phyloP scores from a whole-genome alignment of 148 eudicot species.

The Rhododendron ferrugineum region DNA sequence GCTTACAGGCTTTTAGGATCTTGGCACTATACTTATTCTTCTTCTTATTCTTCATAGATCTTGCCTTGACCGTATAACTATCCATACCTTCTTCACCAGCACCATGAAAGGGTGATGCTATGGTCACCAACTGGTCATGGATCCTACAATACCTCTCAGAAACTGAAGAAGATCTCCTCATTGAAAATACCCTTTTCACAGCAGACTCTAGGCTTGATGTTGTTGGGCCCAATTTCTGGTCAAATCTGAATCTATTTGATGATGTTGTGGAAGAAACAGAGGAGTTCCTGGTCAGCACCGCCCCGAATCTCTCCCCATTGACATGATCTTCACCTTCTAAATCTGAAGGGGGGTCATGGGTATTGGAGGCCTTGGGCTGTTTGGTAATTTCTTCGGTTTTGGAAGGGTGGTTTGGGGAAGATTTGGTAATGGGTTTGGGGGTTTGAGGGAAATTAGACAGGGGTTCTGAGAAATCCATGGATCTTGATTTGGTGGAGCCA shows the following conservation, averaged over 20 bases:
- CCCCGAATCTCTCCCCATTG: constrained; percentile 5
- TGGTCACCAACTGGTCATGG: constrained; percentile 30
- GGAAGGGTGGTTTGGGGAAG: constrained; percentile 5
- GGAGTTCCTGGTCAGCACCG: constrained; percentile 19
- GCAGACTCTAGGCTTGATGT: constrained; percentile 17
- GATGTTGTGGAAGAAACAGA: constrained; percentile 20
- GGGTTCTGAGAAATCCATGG: constrained; percentile 27
- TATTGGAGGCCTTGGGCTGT: background rate
- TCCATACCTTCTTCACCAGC: constrained; percentile 7
- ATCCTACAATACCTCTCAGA: constrained; percentile 41
- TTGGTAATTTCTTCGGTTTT: constrained; percentile 4
- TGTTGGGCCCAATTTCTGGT: constrained; percentile 9
- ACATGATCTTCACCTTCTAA: constrained; percentile 10
- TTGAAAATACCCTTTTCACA: constrained; percentile 36
- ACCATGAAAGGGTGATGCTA: constrained; percentile 14
- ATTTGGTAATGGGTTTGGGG: constrained; percentile 11
- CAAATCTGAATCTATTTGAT: constrained; percentile 13
- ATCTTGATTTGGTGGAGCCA: constrained; percentile 24
- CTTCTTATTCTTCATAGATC: constrained; percentile 18
- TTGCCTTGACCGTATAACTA: constrained; percentile 1
- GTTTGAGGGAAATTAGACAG: background rate
- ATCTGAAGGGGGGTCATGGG: background rate
- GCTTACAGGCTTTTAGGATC: constrained; percentile 42
- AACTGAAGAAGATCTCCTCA: constrained; percentile 45
- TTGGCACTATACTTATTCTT: constrained; percentile 11